Base-by-base conservation (phyloP, 306 rosid genomes). In the Senna tora region DNA sequence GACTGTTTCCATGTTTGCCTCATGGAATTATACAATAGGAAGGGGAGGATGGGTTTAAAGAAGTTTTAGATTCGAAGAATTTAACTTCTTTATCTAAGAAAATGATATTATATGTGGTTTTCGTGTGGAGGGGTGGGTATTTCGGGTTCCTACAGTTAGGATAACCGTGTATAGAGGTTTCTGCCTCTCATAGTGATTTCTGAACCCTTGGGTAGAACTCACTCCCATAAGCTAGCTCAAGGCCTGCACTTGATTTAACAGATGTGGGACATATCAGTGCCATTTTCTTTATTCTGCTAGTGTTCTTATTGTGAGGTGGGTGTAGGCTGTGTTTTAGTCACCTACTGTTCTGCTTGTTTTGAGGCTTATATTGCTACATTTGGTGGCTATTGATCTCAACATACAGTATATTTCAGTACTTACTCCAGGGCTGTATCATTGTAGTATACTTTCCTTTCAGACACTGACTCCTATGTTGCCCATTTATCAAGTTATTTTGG, bases 401-500 rank as follows among this genome's bases (percentile, higher is more conserved):
- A n/a, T n/a, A n/a, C n/a, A n/a, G n/a, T n/a, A n/a, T n/a, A n/a
- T n/a, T n/a, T n/a, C n/a, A n/a, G n/a, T n/a, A n/a, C n/a, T n/a
- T n/a, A n/a, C n/a, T n/a, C n/a, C n/a, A n/a, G n/a, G n/a, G n/a
- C n/a, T n/a, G n/a, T n/a, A n/a, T n/a, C n/a, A n/a, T n/a, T n/a
- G n/a, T n/a, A n/a, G 30, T 25, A 3, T 25, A 25, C 41, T 4
- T 28, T 67, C 58, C 9, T 67, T 5, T 19, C 32, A 34, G 16
- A 17, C 19, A 0, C 14, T 20, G 8, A 51, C 47, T 21, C 36
- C 19, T 68, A 19, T 34, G 62, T 33, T 68, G 21, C 51, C 50
- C 50, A 17, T 51, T 41, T 34, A 53, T 68, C 4, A 3, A 21
- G 11, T 42, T 67, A 36, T 34, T 67, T 68, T 45, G 67, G 68